These are phyloP conservation scores for Oryza coarctata DNA, from an alignment of 176 grass and related monocot species.

Conservation along the genomic window DNA sequence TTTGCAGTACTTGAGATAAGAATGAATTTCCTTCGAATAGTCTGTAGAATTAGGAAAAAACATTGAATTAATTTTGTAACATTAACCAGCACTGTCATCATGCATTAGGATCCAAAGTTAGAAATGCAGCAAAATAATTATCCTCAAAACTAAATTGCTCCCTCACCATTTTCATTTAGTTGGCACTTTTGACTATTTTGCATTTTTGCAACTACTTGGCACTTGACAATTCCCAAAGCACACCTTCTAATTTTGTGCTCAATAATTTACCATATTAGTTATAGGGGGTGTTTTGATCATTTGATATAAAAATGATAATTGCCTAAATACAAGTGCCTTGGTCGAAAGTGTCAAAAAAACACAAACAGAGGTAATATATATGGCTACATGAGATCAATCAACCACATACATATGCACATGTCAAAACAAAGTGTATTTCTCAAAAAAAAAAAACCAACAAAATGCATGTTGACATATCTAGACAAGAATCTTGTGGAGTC, in stretches of 20 bases:
- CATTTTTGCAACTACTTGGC: too few relatives aligned
- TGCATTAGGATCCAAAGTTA: background rate
- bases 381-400: background rate
- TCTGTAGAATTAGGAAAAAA: conserved; percentile 47
- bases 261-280: background rate
- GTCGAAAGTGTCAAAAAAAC: background rate
- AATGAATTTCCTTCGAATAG: conserved; percentile 63
- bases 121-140: background rate
- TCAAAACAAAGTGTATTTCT: background rate
- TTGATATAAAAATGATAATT: background rate
- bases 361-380: background rate
- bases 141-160: background rate
- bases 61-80: background rate
- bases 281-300: background rate
- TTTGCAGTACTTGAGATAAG: conserved; percentile 83
- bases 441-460: background rate
- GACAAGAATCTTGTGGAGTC: background rate
- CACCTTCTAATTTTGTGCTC: background rate
- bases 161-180: background rate
- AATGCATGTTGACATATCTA: background rate
- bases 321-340: background rate
- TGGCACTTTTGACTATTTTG: background rate
- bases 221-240: background rate
- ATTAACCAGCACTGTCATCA: background rate
- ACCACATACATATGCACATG: background rate